Percentiles rank a stretch among this genome's conserved stretches.
phyloP scores from a whole-genome alignment of 1,284 basidiomycete species.

The Ceratobasidium sp. region DNA sequence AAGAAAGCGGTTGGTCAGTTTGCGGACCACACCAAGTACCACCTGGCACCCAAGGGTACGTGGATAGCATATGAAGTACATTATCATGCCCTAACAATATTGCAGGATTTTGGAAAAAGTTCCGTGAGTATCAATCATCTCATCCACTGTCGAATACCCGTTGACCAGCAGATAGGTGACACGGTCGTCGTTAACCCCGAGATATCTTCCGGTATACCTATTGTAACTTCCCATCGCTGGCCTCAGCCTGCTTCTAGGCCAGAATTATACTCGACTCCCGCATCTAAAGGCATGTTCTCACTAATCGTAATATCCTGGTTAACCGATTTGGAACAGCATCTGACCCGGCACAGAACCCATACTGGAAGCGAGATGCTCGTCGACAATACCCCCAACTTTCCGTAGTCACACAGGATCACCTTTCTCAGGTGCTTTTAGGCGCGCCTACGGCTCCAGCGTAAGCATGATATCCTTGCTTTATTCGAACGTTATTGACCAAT shows the following conservation, averaged over 20 bases:
- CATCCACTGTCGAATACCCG: background rate
- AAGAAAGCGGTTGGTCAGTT: constrained; percentile 57
- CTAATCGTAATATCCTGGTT: constrained; percentile 33
- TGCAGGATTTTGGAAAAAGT: constrained; percentile 87
- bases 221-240: constrained; percentile 73
- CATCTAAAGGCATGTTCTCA: constrained; percentile 74
- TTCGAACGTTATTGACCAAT: constrained; percentile 42
- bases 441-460: constrained; percentile 72
- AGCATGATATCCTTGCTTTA: constrained; percentile 46
- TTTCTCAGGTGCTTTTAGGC: constrained; percentile 82
- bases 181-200: constrained; percentile 81
- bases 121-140: constrained; percentile 64
- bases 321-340: constrained; percentile 59
- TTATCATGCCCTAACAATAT: background rate
- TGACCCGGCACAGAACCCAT: constrained; percentile 83
- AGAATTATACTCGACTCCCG: constrained; percentile 84
- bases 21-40: constrained; percentile 86
- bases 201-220: constrained; percentile 91
- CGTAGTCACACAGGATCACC: constrained; percentile 78
- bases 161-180: constrained; percentile 62
- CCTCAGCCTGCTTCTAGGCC: constrained; percentile 87
- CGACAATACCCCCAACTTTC: constrained; percentile 89
- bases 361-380: constrained; percentile 94
- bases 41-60: constrained; percentile 74
- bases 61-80: background rate